These are phyloP conservation scores for Populus davidiana DNA, from an alignment of 345 rosid species.

Conservation along the genomic window DNA sequence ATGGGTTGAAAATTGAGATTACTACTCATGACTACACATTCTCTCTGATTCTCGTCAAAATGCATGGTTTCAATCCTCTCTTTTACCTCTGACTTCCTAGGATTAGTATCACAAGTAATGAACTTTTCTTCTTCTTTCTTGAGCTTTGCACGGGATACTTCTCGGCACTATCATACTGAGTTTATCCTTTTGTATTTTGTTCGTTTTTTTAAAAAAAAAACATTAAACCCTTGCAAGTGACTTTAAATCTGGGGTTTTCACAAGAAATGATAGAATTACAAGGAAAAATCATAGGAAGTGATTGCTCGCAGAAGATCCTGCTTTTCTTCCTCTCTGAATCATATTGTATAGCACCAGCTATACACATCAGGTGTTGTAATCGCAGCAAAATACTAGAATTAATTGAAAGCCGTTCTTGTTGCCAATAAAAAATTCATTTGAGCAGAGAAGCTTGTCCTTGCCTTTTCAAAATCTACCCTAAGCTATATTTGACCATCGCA, in stretches of 20 bases:
- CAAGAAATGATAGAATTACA: not conserved
- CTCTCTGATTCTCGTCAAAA: not conserved
- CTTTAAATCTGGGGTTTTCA: not conserved
- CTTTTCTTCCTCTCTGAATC: not conserved
- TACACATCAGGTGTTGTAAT: not conserved
- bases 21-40: not conserved
- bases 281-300: too few relatives aligned
- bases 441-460: too few relatives aligned
- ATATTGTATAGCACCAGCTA: not conserved
- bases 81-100: not conserved
- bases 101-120: too few relatives aligned
- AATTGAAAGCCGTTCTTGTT: too few relatives aligned
- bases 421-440: too few relatives aligned
- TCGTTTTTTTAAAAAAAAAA: too few relatives aligned
- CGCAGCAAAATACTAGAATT: too few relatives aligned
- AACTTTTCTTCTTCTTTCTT: too few relatives aligned
- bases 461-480: too few relatives aligned
- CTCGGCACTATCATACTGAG: fast-evolving
- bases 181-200: not conserved
- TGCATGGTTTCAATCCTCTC: not conserved
- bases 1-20: too few relatives aligned
- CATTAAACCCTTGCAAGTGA: not conserved
- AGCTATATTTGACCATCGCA: too few relatives aligned
- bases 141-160: not conserved
- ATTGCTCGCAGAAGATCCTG: not conserved